Conservation (phyloP, 2,329 filamentous ascomycete species). For the Davidsoniella australis region DNA sequence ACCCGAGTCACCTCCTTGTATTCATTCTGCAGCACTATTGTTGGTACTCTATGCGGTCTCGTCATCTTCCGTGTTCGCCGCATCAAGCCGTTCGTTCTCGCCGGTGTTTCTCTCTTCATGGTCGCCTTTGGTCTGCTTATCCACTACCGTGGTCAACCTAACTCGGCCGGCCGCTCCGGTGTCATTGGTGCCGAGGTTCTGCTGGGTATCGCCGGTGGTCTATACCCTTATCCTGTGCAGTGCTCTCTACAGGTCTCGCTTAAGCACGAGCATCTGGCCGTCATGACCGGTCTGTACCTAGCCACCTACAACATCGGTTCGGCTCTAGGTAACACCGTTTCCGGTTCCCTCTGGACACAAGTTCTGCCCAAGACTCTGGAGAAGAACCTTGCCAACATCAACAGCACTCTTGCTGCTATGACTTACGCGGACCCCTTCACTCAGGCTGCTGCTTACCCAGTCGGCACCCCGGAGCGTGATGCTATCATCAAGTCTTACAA, state of each 20-base stretch:
- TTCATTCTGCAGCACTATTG: conserved; percentile 37
- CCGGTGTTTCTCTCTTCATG: conserved; percentile 41
- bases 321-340: conserved; percentile 41
- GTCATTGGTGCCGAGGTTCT: conserved; percentile 46
- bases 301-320: conserved; percentile 46
- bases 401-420: conserved; percentile 22
- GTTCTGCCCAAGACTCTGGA: conserved; percentile 30
- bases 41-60: conserved; percentile 37
- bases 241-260: conserved; percentile 27
- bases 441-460: conserved; percentile 20
- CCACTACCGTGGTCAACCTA: conserved; percentile 38
- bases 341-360: conserved; percentile 46
- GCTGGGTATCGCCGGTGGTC: conserved; percentile 44
- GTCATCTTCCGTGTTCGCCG: conserved; percentile 39
- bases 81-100: conserved; percentile 46
- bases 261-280: conserved; percentile 38
- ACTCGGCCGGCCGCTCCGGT: conserved; percentile 29
- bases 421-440: conserved; percentile 23
- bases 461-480: conserved; percentile 26
- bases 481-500: conserved; percentile 29
- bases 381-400: conserved; percentile 21
- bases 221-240: conserved; percentile 38
- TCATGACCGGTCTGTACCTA: conserved; percentile 46
- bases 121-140: conserved; percentile 51
- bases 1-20: conserved; percentile 45